Base-by-base conservation (phyloP, 202 grass and related monocot species). In the Schoenoplectus tabernaemontani region DNA sequence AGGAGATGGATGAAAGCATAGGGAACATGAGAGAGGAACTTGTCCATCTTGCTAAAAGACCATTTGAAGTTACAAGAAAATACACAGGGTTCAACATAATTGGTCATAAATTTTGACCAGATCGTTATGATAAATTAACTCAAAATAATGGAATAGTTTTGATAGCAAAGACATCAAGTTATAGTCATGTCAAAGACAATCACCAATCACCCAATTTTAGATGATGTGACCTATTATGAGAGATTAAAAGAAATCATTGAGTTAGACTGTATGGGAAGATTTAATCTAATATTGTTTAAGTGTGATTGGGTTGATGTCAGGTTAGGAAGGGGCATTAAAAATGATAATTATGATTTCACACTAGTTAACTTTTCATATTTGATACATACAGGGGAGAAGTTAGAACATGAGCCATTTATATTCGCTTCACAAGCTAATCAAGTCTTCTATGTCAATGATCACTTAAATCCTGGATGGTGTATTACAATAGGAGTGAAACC, bases 191-290 rank as follows among this genome's bases (percentile, higher is more conserved):
- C 41, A n/a, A n/a, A n/a, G n/a, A n/a, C n/a, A n/a, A n/a, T n/a
- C n/a, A n/a, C n/a, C n/a, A n/a, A n/a, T n/a, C n/a, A 9, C 12
- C 26, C 39, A 26, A 0, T 87, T 71, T 37, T 76, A 9, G 44
- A 67, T 9, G 66, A 64, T 33, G 32, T 84, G 5, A 84, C 64
- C 4, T 76, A 84, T 22, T 84, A 88, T 77, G 54, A 13, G 2
- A 51, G 48, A 51, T 51, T 51, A 4, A 51, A 51, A 17, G 15
- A 51, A 0, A 51, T 51, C 15, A 51, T 51, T 51, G 48, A 51
- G 48, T 51, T 51, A 51, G 48, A 51, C 15, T 51, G 17, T 51
- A 51, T 51, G 48, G 15, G 13, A 16, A 51, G 48, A 16, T 51
- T 46, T 46, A 46, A 9, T 46, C 1, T 46, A 1, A 5, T 46